Evolutionary conservation across 768 basidiomycete species (phyloP).

Genomic region (Lentinula sp.): DNA sequence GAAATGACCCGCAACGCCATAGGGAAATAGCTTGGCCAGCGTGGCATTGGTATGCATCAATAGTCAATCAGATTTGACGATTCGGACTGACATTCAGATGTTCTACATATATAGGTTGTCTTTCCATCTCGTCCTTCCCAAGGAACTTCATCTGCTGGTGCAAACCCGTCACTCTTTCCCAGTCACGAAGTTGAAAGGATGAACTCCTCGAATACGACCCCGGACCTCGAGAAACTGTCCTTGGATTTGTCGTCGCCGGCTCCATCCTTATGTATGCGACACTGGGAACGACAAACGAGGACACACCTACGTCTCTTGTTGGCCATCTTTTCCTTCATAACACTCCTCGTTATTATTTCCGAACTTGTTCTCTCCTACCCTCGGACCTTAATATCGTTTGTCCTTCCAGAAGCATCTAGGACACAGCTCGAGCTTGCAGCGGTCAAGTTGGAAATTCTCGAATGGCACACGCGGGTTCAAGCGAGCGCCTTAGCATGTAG

Average conservation of each 20-base stretch:
- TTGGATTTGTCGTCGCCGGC: not conserved
- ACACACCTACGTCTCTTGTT: not conserved
- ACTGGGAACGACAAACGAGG: not conserved
- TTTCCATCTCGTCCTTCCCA: not conserved
- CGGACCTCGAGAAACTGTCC: not conserved
- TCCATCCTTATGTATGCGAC: not conserved
- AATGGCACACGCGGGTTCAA: not conserved
- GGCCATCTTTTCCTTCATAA: not conserved
- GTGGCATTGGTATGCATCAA: not conserved
- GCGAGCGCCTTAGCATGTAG: not conserved
- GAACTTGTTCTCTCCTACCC: not conserved
- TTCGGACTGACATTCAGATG: not conserved
- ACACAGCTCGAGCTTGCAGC: not conserved
- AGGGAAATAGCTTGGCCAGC: not conserved
- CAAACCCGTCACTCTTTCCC: not conserved
- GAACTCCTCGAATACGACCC: not conserved
- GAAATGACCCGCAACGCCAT: not conserved
- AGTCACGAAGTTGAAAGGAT: not conserved
- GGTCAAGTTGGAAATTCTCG: not conserved
- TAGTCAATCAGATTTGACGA: not conserved
- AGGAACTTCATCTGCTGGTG: not conserved
- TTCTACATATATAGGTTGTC: not conserved
- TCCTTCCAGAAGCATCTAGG: not conserved
- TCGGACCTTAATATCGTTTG: not conserved
- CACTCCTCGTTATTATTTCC: not conserved